These are phyloP conservation scores for Pestalotiopsis sp. DNA, from an alignment of 2,329 filamentous ascomycete species.

Conservation along the genomic window DNA sequence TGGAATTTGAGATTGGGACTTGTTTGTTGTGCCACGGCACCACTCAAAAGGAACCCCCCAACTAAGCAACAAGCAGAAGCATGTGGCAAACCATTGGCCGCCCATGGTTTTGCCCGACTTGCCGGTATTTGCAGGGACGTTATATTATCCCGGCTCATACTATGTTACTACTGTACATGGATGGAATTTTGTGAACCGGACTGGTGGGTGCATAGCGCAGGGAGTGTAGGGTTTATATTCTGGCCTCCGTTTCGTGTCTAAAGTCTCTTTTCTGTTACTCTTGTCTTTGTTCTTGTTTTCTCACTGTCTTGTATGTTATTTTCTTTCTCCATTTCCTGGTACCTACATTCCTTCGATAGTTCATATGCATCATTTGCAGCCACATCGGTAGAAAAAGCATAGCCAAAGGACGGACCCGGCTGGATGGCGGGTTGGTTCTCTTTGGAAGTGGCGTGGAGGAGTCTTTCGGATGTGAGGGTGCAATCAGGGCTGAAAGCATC, in stretches of 20 bases:
- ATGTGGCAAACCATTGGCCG: not conserved
- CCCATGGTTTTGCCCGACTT: not conserved
- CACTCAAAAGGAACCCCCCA: not conserved
- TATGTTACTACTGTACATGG: slow-evolving; percentile 30
- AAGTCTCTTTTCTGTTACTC: slow-evolving; percentile 22
- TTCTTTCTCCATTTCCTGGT: slow-evolving; percentile 14
- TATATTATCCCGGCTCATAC: slow-evolving; percentile 30
- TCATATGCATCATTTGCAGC: slow-evolving; percentile 21
- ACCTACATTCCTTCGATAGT: slow-evolving; percentile 19
- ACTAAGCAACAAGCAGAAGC: not conserved
- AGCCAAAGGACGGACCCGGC: not conserved
- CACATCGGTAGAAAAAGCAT: slow-evolving; percentile 8
- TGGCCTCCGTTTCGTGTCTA: slow-evolving; percentile 29
- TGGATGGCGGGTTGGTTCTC: not conserved
- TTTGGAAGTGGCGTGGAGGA: slow-evolving; percentile 8
- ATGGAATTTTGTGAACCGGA: slow-evolving; percentile 28
- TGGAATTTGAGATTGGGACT: slow-evolving; percentile 10
- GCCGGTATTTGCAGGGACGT: slow-evolving; percentile 10
- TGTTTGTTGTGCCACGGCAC: slow-evolving; percentile 5
- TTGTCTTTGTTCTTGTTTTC: slow-evolving; percentile 21
- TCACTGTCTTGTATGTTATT: slow-evolving; percentile 20
- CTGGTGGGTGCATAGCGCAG: slow-evolving; percentile 36
- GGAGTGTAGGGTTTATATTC: slow-evolving; percentile 36
- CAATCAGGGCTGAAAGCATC: not conserved
- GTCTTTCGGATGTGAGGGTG: slow-evolving; percentile 3